Conservation (phyloP, 129 eudicot genomes). For the sunflower (Helianthus annuus) region DNA sequence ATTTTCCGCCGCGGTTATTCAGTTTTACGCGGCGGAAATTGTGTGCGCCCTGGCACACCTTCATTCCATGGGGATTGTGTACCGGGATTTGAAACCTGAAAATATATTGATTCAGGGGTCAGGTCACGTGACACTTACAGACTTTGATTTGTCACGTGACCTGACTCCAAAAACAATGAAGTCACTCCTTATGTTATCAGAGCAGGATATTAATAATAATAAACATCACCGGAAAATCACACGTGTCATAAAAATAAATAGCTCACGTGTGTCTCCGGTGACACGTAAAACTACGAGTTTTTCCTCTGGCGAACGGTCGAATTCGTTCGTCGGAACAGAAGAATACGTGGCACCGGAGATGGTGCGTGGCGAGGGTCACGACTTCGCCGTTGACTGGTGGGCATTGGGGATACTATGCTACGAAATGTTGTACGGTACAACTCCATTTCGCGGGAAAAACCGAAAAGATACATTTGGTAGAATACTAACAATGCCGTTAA, state of each 20-base stretch:
- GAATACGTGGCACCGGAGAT: conserved; percentile 93
- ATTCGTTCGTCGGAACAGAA: conserved; percentile 93
- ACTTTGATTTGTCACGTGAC: conserved; percentile 74
- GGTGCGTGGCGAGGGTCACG: conserved; percentile 81
- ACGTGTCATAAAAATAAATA: conserved; percentile 49
- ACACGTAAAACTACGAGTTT: conserved; percentile 38
- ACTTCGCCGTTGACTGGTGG: conserved; percentile 94
- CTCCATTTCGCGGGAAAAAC: conserved; percentile 77
- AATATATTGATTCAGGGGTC: conserved; percentile 65
- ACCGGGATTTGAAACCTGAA: conserved; percentile 87
- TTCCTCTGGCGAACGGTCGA: conserved; percentile 53
- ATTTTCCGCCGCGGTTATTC: conserved; percentile 60
- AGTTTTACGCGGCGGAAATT: conserved; percentile 76
- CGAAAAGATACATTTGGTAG: conserved; percentile 72
- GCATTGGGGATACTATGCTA: conserved; percentile 69
- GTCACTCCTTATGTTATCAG: conserved; percentile 1
- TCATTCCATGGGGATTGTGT: conserved; percentile 70
- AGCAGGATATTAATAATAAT: not conserved
- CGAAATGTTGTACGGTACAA: conserved; percentile 91
- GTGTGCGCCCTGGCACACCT: conserved; percentile 66
- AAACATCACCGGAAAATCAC: conserved; percentile 30
- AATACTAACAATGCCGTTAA: conserved; percentile 56
- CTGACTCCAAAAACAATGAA: conserved; percentile 29
- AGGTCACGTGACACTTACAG: conserved; percentile 91
- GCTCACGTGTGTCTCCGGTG: conserved; percentile 67